phyloP scores from a whole-genome alignment of 768 basidiomycete genomes.

The Rhodotorula graminis region DNA sequence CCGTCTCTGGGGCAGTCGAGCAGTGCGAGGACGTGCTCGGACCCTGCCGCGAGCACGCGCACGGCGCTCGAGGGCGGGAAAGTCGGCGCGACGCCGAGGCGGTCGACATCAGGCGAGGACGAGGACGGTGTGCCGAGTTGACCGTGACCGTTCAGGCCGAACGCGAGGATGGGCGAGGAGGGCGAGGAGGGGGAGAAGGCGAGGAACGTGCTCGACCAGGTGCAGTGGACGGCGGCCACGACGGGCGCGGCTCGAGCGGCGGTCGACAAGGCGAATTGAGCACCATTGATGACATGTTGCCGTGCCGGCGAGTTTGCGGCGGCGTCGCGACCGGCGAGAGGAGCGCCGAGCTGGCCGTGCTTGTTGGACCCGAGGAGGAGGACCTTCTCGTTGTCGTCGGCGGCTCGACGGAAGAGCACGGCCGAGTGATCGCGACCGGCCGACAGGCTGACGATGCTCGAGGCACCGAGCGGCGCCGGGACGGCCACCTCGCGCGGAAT shows the following conservation, averaged over 20 bases:
- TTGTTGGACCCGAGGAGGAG: slow-evolving; percentile 28
- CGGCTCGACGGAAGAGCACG: slow-evolving; percentile 9
- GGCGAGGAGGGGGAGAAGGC: neutral
- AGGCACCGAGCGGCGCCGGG: neutral
- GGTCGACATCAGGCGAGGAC: neutral
- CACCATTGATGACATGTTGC: no score
- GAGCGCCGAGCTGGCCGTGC: slow-evolving; percentile 34
- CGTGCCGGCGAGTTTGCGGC: neutral
- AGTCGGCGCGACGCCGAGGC: neutral
- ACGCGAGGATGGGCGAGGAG: slow-evolving; percentile 55
- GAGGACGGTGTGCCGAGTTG: slow-evolving; percentile 48
- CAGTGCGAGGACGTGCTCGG: slow-evolving; percentile 68
- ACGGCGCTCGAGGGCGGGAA: neutral
- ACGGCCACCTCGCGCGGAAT: neutral
- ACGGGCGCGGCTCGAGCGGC: neutral
- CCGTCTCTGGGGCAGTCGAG: slow-evolving; percentile 21
- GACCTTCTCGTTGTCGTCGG: neutral
- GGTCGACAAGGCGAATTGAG: no score
- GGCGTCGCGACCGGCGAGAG: no score
- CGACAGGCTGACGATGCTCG: neutral
- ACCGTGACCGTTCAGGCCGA: slow-evolving; percentile 74
- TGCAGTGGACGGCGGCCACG: slow-evolving; percentile 16
- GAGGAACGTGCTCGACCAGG: slow-evolving; percentile 22
- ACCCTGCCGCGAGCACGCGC: slow-evolving; percentile 61
- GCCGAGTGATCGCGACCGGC: slow-evolving; percentile 37